phyloP scores from a whole-genome alignment of 768 basidiomycete species.

The Phaffia tasmanica region DNA sequence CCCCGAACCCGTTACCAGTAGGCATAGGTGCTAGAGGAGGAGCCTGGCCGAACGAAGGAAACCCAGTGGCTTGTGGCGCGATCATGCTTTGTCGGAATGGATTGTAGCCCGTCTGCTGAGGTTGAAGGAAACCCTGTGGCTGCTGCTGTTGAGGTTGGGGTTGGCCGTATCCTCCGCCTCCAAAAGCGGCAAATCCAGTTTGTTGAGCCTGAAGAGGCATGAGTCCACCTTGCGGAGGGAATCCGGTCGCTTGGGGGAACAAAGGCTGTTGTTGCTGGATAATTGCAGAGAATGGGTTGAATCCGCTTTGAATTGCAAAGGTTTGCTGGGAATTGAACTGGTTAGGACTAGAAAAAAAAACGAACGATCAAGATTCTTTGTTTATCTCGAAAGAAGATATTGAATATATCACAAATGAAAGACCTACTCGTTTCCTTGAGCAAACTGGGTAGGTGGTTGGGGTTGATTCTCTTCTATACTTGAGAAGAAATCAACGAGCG shows the following conservation, averaged over 20 bases:
- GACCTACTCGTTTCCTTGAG: too few species aligned
- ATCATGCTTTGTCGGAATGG: constrained; percentile 71
- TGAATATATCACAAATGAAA: too few species aligned
- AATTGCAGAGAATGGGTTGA: constrained; percentile 62
- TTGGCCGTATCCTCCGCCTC: constrained; percentile 18
- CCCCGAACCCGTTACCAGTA: background rate
- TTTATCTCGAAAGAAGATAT: constrained; percentile 29
- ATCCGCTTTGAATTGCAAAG: constrained; percentile 40
- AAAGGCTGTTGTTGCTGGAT: constrained; percentile 30
- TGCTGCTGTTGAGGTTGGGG: constrained; percentile 29
- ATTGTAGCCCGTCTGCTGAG: constrained; percentile 52
- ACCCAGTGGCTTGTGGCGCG: constrained; percentile 35
- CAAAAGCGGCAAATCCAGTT: constrained; percentile 40
- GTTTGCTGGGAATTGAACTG: constrained; percentile 38
- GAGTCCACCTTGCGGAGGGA: constrained; percentile 29
- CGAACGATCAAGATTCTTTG: constrained; percentile 40
- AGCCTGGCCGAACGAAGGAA: constrained; percentile 5
- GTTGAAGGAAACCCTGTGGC: constrained; percentile 37
- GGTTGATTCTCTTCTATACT: constrained; percentile 74
- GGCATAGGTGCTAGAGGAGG: constrained; percentile 10
- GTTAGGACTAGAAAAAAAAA: constrained; percentile 23
- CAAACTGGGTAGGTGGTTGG: too few species aligned
- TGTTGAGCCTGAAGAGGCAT: constrained; percentile 46
- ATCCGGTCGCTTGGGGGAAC: constrained; percentile 50
- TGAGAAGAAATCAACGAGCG: constrained; percentile 71